Percentiles rank a stretch among this genome's conserved stretches.
Evolutionary conservation across 2,329 filamentous ascomycete species (phyloP).

Genomic region (Exophiala calicioides): DNA sequence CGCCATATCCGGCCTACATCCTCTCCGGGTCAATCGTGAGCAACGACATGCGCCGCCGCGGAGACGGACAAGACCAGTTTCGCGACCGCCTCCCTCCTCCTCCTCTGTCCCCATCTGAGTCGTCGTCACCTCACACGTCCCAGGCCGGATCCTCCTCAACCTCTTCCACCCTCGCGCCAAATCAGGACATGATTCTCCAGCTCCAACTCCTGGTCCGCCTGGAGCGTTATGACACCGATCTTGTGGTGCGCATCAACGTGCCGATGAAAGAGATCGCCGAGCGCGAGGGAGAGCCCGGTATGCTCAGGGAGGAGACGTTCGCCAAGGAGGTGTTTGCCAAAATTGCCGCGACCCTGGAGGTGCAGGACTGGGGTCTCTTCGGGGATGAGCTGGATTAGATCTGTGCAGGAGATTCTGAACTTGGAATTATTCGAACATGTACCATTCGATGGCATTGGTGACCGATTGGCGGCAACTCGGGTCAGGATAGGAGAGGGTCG

Average conservation of each 20-base stretch:
- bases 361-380: conserved; percentile 81
- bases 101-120: background rate
- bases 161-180: conserved; percentile 5
- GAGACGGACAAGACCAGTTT: background rate
- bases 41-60: conserved; percentile 8
- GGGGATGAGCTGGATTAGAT: too few relatives aligned
- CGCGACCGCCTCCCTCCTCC: background rate
- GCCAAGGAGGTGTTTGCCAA: conserved; percentile 37
- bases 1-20: conserved; percentile 24
- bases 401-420: too few relatives aligned
- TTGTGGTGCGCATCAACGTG: conserved; percentile 84
- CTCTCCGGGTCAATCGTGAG: conserved; percentile 25
- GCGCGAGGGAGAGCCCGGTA: conserved; percentile 60
- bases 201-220: conserved; percentile 77
- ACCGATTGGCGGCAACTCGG: too few relatives aligned
- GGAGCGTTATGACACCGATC: conserved; percentile 72
- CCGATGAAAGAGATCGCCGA: conserved; percentile 77
- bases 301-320: conserved; percentile 64
- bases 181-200: conserved; percentile 52
- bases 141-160: conserved; percentile 3
- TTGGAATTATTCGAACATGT: too few relatives aligned
- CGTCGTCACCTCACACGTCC: background rate
- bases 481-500: too few relatives aligned
- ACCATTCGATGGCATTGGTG: too few relatives aligned
- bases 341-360: conserved; percentile 72